These are phyloP conservation scores for Thermochaetoides thermophila DNA, from an alignment of 495 filamentous ascomycete species.

Conservation along the genomic window DNA sequence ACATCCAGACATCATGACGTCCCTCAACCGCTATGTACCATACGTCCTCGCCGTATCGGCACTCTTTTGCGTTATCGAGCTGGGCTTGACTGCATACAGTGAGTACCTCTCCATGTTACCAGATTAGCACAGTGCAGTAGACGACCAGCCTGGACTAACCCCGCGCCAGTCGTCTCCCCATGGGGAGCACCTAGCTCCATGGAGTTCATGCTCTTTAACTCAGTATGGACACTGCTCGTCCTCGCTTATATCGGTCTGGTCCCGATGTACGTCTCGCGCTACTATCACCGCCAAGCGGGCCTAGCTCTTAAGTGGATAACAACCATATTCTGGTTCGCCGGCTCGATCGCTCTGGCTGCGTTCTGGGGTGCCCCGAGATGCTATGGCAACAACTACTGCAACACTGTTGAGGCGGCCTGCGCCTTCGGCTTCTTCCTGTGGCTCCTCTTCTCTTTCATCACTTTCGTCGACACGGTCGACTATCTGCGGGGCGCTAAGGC, in stretches of 20 bases:
- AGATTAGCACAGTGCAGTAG: background rate
- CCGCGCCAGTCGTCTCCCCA: constrained; percentile 18
- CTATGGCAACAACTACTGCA: constrained; percentile 18
- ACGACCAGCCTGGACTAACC: background rate
- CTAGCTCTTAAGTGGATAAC: constrained; percentile 54
- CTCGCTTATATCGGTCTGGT: constrained; percentile 50
- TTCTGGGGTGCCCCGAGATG: constrained; percentile 33
- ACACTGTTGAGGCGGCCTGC: constrained; percentile 26
- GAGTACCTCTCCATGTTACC: constrained; percentile 16
- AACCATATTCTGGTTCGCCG: constrained; percentile 81
- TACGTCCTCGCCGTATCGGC: constrained; percentile 49
- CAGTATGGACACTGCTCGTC: constrained; percentile 57
- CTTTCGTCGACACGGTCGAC: constrained; percentile 22
- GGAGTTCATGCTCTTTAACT: constrained; percentile 61
- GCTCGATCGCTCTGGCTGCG: constrained; percentile 59
- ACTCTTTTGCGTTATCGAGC: constrained; percentile 52
- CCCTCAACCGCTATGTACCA: too few species aligned
- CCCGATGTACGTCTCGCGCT: constrained; percentile 41
- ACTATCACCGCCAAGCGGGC: constrained; percentile 46
- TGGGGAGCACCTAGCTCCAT: constrained; percentile 32
- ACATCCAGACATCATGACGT: too few species aligned
- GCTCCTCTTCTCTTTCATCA: constrained; percentile 25
- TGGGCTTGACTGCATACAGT: constrained; percentile 63
- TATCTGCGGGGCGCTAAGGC: constrained; percentile 8
- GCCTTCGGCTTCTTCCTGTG: constrained; percentile 35